These are phyloP conservation scores for Candida railenensis DNA, from an alignment of 805 yeast species.

Conservation along the genomic window DNA sequence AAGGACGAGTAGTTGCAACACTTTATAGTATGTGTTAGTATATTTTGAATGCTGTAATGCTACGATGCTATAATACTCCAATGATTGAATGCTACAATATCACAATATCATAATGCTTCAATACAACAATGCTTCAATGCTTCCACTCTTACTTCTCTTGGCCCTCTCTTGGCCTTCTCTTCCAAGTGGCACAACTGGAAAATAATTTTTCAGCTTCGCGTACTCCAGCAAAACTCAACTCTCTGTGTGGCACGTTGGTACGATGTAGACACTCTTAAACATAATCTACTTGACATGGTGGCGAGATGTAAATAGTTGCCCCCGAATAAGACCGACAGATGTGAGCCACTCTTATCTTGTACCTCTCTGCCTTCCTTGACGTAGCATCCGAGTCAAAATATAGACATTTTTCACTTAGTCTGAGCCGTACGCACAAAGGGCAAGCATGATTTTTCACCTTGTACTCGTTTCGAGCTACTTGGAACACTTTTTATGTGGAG, in stretches of 20 bases:
- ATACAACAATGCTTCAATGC: too few relatives aligned
- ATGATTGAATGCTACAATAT: background rate
- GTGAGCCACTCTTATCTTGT: too few relatives aligned
- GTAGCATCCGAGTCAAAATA: background rate
- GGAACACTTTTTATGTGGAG: background rate
- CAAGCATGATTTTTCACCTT: background rate
- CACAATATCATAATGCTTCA: too few relatives aligned
- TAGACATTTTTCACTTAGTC: background rate
- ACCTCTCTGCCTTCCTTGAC: background rate
- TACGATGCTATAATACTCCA: too few relatives aligned
- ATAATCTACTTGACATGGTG: too few relatives aligned
- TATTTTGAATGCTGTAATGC: too few relatives aligned
- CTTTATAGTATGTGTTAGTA: too few relatives aligned
- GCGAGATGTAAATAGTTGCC: background rate
- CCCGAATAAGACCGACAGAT: too few relatives aligned
- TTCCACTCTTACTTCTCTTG: too few relatives aligned
- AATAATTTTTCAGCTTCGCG: too few relatives aligned
- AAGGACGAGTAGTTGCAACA: conserved; percentile 2
- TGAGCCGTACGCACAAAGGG: background rate
- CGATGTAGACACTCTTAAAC: background rate
- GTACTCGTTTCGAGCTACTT: background rate
- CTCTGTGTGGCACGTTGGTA: background rate
- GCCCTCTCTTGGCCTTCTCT: too few relatives aligned
- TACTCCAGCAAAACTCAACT: background rate
- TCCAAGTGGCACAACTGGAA: too few relatives aligned